These are phyloP conservation scores for Phytophthora podocarpi DNA, from an alignment of 352 stramenopile genomes.

Conservation along the genomic window DNA sequence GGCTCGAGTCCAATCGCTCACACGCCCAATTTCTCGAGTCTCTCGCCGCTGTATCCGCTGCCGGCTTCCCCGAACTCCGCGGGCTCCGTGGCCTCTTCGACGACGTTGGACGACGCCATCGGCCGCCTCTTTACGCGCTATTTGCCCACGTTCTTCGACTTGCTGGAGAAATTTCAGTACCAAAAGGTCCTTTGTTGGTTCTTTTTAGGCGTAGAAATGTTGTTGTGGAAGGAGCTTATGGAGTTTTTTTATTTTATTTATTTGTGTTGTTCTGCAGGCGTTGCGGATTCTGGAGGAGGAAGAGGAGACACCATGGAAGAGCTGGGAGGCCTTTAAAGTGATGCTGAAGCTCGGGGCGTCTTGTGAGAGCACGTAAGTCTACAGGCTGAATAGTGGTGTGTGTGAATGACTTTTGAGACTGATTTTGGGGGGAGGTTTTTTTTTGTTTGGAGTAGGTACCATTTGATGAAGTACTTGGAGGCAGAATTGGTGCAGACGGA, in stretches of 20 bases:
- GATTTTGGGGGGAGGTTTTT: background rate
- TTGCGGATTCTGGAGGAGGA: conserved; percentile 48
- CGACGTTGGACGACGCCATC: conserved; percentile 50
- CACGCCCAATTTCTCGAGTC: conserved; percentile 46
- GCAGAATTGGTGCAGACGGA: conserved; percentile 51
- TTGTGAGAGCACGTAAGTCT: conserved; percentile 67
- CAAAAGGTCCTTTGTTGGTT: conserved; percentile 39
- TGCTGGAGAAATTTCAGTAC: conserved; percentile 67
- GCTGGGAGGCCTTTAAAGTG: conserved; percentile 55
- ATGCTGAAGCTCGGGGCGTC: conserved; percentile 66
- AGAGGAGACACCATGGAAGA: conserved; percentile 48
- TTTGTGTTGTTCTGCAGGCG: conserved; percentile 30
- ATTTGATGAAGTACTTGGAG: conserved; percentile 76
- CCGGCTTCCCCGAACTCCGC: conserved; percentile 26
- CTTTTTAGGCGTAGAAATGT: background rate
- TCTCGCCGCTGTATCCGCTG: conserved; percentile 52
- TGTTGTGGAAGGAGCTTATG: background rate
- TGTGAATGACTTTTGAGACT: conserved; percentile 3
- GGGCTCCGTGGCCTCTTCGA: conserved; percentile 23
- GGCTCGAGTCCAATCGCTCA: conserved; percentile 51
- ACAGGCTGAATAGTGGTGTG: background rate
- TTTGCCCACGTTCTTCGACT: conserved; percentile 63
- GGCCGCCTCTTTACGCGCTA: conserved; percentile 54
- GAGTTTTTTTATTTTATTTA: background rate
- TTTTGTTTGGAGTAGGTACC: conserved; percentile 40